Conservation (phyloP, 805 yeast species). For the Sungouiozyma ichnusensis region DNA sequence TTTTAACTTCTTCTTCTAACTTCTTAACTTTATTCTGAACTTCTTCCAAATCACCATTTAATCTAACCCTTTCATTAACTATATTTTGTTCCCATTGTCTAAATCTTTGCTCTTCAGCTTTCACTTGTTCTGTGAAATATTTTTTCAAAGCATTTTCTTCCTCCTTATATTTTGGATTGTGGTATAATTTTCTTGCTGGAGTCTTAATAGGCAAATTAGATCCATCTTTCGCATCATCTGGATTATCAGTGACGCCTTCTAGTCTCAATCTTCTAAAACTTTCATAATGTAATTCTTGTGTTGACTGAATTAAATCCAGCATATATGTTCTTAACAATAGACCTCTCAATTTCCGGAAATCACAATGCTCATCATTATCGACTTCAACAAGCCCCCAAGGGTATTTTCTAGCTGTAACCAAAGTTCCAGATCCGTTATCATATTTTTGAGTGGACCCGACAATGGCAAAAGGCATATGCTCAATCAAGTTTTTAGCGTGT, state of each 20-base stretch:
- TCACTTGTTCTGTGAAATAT: conserved; percentile 92
- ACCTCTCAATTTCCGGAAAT: conserved; percentile 71
- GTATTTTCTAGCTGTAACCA: conserved; percentile 70
- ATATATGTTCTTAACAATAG: conserved; percentile 71
- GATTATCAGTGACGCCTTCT: conserved; percentile 35
- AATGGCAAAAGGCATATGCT: conserved; percentile 79
- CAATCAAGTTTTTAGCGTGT: conserved; percentile 70
- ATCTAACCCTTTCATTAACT: conserved; percentile 85
- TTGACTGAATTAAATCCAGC: conserved; percentile 69
- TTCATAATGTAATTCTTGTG: conserved; percentile 76
- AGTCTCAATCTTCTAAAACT: conserved; percentile 64
- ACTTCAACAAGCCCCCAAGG: conserved; percentile 90
- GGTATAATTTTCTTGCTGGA: conserved; percentile 43
- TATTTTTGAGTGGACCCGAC: conserved; percentile 67
- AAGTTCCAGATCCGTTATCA: conserved; percentile 51
- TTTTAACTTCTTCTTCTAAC: conserved; percentile 66
- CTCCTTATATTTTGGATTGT: conserved; percentile 89
- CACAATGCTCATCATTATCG: conserved; percentile 78
- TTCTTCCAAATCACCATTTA: conserved; percentile 87
- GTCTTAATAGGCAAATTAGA: conserved; percentile 28
- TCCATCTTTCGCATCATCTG: conserved; percentile 21
- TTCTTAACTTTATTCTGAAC: conserved; percentile 67
- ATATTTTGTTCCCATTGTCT: conserved; percentile 98
- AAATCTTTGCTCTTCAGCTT: conserved; percentile 92
- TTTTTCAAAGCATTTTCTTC: conserved; percentile 91